phyloP scores from a whole-genome alignment of 305 asterid species.

The Fraxinus paxiana region DNA sequence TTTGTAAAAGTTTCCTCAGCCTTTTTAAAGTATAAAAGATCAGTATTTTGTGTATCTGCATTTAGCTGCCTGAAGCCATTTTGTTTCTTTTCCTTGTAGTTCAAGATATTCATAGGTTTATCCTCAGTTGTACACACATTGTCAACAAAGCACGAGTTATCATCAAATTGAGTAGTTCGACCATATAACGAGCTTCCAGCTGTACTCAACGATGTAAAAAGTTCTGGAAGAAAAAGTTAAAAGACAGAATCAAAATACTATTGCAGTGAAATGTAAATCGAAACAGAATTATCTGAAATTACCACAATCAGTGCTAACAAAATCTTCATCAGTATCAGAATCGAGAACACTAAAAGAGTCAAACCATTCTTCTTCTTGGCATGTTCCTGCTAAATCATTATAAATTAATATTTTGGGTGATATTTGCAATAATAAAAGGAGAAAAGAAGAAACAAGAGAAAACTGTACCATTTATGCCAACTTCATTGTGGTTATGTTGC shows the following conservation, averaged over 20 bases:
- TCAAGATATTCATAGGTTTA: constrained; percentile 10
- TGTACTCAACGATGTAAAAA: constrained; percentile 29
- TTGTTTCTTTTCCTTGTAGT: constrained; percentile 4
- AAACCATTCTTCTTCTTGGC: constrained; percentile 77
- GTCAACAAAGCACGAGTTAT: constrained; percentile 3
- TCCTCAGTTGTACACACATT: constrained; percentile 6
- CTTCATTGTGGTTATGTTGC: constrained; percentile 27
- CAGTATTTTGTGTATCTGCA: not conserved
- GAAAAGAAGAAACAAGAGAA: not conserved
- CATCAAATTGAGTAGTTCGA: constrained; percentile 26
- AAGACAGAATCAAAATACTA: not conserved
- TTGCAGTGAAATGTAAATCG: not conserved
- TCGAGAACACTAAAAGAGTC: constrained; percentile 64
- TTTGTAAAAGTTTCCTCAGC: constrained; percentile 18
- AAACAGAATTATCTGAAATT: constrained; percentile 8
- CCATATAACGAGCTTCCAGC: constrained; percentile 21
- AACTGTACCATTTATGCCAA: constrained; percentile 33
- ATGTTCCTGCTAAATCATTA: constrained; percentile 31
- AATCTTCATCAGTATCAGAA: constrained; percentile 86
- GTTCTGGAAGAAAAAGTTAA: constrained; percentile 33
- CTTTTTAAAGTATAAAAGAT: constrained; percentile 9
- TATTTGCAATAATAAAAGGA: not conserved
- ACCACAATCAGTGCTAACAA: constrained; percentile 62
- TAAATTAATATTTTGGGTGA: not conserved
- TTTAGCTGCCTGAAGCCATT: constrained; percentile 3